Conservation (phyloP, 75 land plant genomes). For the Sequoia sempervirens region DNA sequence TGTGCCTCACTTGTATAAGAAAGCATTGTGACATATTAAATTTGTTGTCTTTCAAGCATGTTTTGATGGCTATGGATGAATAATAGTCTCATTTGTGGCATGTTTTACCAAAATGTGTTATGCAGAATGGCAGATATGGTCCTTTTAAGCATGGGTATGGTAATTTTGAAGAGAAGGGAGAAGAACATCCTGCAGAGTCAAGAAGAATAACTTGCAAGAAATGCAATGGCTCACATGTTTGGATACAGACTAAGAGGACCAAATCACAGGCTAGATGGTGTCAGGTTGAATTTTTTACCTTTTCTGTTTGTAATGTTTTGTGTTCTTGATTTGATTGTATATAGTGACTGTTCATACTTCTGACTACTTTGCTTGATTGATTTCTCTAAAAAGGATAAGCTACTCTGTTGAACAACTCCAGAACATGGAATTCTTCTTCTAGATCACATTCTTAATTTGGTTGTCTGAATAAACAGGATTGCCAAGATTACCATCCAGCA, state of each 20-base stretch:
- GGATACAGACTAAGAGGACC: conserved; percentile 62
- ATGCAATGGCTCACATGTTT: conserved; percentile 64
- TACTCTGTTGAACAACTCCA: not conserved
- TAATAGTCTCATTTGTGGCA: not conserved
- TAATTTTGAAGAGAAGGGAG: conserved; percentile 47
- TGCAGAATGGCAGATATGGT: conserved; percentile 56
- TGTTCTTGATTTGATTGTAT: not conserved
- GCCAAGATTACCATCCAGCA: conserved; percentile 89
- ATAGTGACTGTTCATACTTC: not conserved
- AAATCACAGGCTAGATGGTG: conserved; percentile 93
- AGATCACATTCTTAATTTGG: not conserved
- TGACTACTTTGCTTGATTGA: not conserved
- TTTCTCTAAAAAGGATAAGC: not conserved
- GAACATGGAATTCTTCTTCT: not conserved
- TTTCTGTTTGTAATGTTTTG: not conserved
- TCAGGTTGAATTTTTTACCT: conserved; percentile 47
- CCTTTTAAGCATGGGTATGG: conserved; percentile 40
- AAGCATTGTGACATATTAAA: not conserved
- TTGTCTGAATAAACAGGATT: conserved; percentile 51
- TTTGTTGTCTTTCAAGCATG: not conserved
- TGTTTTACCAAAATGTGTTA: not conserved
- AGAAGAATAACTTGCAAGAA: conserved; percentile 82
- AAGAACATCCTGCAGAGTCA: conserved; percentile 40
- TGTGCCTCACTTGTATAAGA: not conserved
- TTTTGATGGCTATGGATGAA: not conserved